phyloP scores from a whole-genome alignment of 2,329 filamentous ascomycete species.

The Bipolaris gigantea region DNA sequence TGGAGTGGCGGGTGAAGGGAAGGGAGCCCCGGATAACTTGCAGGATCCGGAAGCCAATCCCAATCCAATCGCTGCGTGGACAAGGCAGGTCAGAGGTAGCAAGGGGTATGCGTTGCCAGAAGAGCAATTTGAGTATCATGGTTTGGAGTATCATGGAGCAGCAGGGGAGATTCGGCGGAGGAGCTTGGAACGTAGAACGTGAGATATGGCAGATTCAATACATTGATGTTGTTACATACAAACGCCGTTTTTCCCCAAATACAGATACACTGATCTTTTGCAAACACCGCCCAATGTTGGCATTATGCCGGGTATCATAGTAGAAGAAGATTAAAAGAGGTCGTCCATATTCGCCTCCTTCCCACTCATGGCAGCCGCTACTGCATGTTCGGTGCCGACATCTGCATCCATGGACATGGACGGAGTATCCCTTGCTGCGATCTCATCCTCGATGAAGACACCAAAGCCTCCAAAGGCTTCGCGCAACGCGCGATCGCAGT shows the following conservation, averaged over 20 bases:
- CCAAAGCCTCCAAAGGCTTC: slow-evolving; percentile 90
- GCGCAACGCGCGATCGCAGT: slow-evolving; percentile 76
- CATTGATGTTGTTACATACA: neutral
- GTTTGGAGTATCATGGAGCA: slow-evolving; percentile 48
- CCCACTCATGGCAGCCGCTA: slow-evolving; percentile 62
- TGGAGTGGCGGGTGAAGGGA: slow-evolving; percentile 37
- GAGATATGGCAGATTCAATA: neutral
- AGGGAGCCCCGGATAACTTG: slow-evolving; percentile 12
- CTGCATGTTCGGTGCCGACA: slow-evolving; percentile 42
- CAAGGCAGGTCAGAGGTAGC: slow-evolving; percentile 15
- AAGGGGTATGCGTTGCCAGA: slow-evolving; percentile 48
- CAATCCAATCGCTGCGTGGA: slow-evolving; percentile 22
- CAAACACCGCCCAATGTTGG: slow-evolving; percentile 35
- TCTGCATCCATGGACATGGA: slow-evolving; percentile 40
- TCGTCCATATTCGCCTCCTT: slow-evolving; percentile 52
- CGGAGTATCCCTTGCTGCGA: slow-evolving; percentile 44
- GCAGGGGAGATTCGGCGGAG: slow-evolving; percentile 19
- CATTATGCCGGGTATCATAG: slow-evolving; percentile 40
- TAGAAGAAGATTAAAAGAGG: slow-evolving; percentile 40
- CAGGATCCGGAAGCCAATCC: slow-evolving; percentile 25
- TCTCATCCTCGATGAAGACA: slow-evolving; percentile 82
- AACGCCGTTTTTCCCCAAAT: neutral
- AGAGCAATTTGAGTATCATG: slow-evolving; percentile 48
- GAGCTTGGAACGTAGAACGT: slow-evolving; percentile 21
- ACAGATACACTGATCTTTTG: neutral